Evolutionary conservation across 1,284 basidiomycete species (phyloP), one percentile per base, ranked within the genome.

Genomic region (Xerocomus nothofagi): DNA sequence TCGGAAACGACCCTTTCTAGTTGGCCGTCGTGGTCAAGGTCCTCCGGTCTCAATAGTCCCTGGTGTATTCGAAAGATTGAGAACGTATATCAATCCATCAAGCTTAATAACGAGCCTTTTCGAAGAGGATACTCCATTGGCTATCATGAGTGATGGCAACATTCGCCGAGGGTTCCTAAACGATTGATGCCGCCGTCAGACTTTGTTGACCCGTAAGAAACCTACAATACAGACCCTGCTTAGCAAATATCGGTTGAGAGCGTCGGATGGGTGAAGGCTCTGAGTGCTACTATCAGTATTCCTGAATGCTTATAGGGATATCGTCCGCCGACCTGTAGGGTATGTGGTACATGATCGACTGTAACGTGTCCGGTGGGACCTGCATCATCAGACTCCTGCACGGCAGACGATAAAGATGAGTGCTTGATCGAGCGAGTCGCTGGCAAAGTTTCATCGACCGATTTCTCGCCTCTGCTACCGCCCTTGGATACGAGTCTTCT

Each of bases 241-340:
- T 0, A 58, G n/a, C n/a, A 58, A 30, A 39, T 54, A 60, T 29
- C 45, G 42, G n/a, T 59, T 58, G 32, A 58, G 15, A 10, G 45
- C 6, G 5, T 58, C 56, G 10, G 56, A 43, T 2, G 54, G 57
- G n/a, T 57, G 57, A 30, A 47, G 5, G 17, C 36, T 42, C 51
- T 53, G 18, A 4, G 26, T 34, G 18, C 23, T 2, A 18, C 7
- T 20, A 26, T 53, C 31, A 55, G 20, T 15, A 51, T 33, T 7
- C 14, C 11, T 15, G 10, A 39, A 9, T 6, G 6, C 10, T 5
- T 12, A 14, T 6, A 14, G 3, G 15, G 5, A 26, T 26, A 17
- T 7, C 12, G 7, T 21, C 7, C 10, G 9, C 53, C 27, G 23
- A 56, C 51, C 53, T 27, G 36, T 9, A 39, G 17, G 20, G 39